phyloP scores from a whole-genome alignment of 768 basidiomycete species.

The Kwoniella newhampshirensis region DNA sequence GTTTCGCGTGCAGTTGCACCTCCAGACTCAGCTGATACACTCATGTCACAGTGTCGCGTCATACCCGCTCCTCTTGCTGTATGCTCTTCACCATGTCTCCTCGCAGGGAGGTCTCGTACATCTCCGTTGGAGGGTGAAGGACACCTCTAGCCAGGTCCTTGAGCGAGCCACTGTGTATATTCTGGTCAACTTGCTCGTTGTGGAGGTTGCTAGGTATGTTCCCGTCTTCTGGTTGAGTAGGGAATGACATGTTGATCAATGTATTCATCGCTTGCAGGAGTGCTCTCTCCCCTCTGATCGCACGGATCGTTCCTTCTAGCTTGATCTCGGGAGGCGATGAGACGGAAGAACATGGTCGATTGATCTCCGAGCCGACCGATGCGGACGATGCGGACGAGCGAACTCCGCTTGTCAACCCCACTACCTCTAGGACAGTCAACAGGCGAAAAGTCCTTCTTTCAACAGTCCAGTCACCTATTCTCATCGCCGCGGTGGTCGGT shows the following conservation, averaged over 20 bases:
- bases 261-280: not conserved
- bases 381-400: constrained; percentile 35
- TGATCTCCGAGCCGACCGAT: not conserved
- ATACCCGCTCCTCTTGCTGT: constrained; percentile 40
- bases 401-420: constrained; percentile 39
- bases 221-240: not conserved
- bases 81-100: constrained; percentile 24
- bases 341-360: not conserved
- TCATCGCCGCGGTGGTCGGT: constrained; percentile 36
- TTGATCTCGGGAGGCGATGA: constrained; percentile 6
- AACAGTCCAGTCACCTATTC: constrained; percentile 17
- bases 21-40: too few species aligned
- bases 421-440: constrained; percentile 1
- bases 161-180: constrained; percentile 37
- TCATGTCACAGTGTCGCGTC: constrained; percentile 33
- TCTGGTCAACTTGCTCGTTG: constrained; percentile 42
- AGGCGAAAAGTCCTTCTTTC: not conserved
- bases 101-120: constrained; percentile 33
- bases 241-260: not conserved
- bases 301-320: not conserved
- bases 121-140: constrained; percentile 45
- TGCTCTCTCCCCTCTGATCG: constrained; percentile 15
- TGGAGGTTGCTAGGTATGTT: constrained; percentile 37
- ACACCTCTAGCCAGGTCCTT: constrained; percentile 24
- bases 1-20: too few species aligned